These are phyloP conservation scores for Neonectria magnoliae DNA, from an alignment of 2,329 filamentous ascomycete species.

Conservation along the genomic window DNA sequence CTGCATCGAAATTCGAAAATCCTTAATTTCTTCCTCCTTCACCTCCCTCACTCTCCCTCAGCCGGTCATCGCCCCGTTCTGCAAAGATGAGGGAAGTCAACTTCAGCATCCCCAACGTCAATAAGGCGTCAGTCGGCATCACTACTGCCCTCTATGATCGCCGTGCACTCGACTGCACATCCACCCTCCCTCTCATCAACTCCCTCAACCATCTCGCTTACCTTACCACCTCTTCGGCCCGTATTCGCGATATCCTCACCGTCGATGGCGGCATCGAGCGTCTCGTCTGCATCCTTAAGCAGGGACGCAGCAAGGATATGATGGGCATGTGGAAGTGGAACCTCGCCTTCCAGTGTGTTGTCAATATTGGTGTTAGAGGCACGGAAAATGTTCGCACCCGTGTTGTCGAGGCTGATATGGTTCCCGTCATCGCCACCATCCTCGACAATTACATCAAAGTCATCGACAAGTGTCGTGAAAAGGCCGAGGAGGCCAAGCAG, in stretches of 20 bases:
- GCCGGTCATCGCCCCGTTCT: slow-evolving; percentile 33
- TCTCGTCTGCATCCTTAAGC: slow-evolving; percentile 96
- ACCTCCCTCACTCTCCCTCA: slow-evolving; percentile 24
- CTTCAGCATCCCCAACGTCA: slow-evolving; percentile 99
- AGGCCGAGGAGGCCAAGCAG: slow-evolving; percentile 83
- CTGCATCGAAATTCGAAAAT: slow-evolving; percentile 32
- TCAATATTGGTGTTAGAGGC: slow-evolving; percentile 97
- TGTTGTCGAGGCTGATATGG: slow-evolving; percentile 98
- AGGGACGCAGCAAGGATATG: slow-evolving; percentile 95
- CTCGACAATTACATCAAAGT: slow-evolving; percentile 98
- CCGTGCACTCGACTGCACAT: slow-evolving; percentile 96
- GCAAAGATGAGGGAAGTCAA: slow-evolving; percentile 97
- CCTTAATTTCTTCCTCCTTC: slow-evolving; percentile 15
- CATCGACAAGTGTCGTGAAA: slow-evolving; percentile 89
- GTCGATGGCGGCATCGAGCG: slow-evolving; percentile 98
- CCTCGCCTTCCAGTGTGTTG: slow-evolving; percentile 96
- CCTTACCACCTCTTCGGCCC: slow-evolving; percentile 95
- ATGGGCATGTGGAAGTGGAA: slow-evolving; percentile 99
- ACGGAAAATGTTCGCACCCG: slow-evolving; percentile 93
- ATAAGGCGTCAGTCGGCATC: slow-evolving; percentile 98
- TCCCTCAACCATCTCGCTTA: slow-evolving; percentile 99
- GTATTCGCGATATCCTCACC: slow-evolving; percentile 96
- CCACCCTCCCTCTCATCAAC: slow-evolving; percentile 96
- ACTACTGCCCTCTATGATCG: slow-evolving; percentile 98
- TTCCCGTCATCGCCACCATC: slow-evolving; percentile 97